Conservation (phyloP, 768 basidiomycete genomes). For the Boletus coccyginus region DNA sequence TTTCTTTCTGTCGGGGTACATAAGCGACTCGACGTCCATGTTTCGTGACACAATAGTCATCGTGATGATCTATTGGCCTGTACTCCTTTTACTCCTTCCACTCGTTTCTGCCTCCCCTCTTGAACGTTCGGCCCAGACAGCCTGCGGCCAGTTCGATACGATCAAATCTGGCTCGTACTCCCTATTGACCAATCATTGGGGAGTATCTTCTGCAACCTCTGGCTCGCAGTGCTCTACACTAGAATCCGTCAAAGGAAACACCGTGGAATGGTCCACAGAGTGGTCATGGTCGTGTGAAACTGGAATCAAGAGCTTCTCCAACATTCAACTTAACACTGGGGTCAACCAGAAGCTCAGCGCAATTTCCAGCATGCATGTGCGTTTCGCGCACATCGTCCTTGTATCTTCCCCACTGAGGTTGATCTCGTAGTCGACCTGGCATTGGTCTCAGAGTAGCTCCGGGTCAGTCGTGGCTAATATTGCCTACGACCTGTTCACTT, state of each 20-base stretch:
- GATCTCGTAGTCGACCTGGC: constrained; percentile 46
- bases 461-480: constrained; percentile 50
- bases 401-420: not conserved
- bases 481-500: constrained; percentile 66
- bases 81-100: constrained; percentile 20
- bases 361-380: constrained; percentile 55
- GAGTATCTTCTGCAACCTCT: constrained; percentile 36
- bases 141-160: constrained; percentile 52
- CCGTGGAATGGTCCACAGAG: constrained; percentile 47
- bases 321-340: constrained; percentile 49
- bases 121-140: not conserved
- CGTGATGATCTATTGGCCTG: constrained; percentile 11
- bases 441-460: constrained; percentile 47
- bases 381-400: constrained; percentile 10
- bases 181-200: constrained; percentile 50
- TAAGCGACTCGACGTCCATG: constrained; percentile 2
- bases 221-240: constrained; percentile 54
- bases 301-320: constrained; percentile 61
- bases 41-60: not conserved
- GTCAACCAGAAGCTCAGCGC: constrained; percentile 52
- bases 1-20: constrained; percentile 3
- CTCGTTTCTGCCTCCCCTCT: constrained; percentile 16
- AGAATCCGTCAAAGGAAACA: constrained; percentile 39
- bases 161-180: constrained; percentile 46
- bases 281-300: constrained; percentile 54